Conservation (phyloP, 495 filamentous ascomycete genomes). For the Lasiosphaeris hirsuta region DNA sequence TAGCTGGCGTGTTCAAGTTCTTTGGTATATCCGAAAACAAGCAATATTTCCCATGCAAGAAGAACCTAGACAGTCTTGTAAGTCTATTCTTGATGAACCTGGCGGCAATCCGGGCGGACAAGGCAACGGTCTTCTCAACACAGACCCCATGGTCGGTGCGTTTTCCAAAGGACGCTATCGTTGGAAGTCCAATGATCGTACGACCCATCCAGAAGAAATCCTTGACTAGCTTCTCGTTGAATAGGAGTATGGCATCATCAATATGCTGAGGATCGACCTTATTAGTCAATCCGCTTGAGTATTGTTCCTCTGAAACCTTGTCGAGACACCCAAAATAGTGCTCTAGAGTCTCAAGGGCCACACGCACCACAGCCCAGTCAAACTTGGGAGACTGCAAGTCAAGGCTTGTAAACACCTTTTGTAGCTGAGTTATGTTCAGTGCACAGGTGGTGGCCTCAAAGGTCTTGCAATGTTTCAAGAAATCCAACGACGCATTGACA, state of each 20-base stretch:
- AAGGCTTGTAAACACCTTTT: constrained; percentile 42
- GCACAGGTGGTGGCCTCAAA: constrained; percentile 36
- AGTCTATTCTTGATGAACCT: constrained; percentile 40
- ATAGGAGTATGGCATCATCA: constrained; percentile 43
- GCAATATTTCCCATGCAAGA: constrained; percentile 34
- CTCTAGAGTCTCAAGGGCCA: constrained; percentile 37
- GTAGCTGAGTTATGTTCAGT: constrained; percentile 41
- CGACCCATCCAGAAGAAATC: constrained; percentile 43
- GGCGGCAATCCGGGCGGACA: constrained; percentile 38
- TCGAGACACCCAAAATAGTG: constrained; percentile 38
- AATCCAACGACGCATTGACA: constrained; percentile 39
- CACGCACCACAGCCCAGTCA: constrained; percentile 42
- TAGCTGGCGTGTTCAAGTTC: constrained; percentile 23
- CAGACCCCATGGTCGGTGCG: constrained; percentile 32
- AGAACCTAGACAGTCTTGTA: constrained; percentile 38
- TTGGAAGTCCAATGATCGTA: constrained; percentile 26
- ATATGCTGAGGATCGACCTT: constrained; percentile 30
- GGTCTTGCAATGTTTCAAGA: constrained; percentile 33
- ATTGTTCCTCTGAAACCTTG: constrained; percentile 32
- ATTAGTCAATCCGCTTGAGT: constrained; percentile 26
- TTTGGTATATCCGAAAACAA: constrained; percentile 37
- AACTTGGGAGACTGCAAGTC: constrained; percentile 35
- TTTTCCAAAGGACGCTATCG: constrained; percentile 8
- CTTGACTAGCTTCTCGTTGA: constrained; percentile 38
- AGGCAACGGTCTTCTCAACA: constrained; percentile 35